Base-by-base conservation (phyloP, 331 rosid genomes). In the Malus hybrid region DNA sequence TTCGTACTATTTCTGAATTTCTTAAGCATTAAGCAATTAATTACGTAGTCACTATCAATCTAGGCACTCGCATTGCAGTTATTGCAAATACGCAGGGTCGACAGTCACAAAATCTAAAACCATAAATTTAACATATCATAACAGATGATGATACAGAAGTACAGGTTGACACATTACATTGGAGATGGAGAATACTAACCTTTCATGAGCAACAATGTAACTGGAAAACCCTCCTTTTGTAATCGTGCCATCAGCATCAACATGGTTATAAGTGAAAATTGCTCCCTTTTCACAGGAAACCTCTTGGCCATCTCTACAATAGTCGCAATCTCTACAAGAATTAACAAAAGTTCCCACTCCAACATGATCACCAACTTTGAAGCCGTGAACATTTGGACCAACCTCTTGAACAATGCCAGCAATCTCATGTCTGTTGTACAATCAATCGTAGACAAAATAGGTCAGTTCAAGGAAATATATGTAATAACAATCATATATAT, bases 181-280 rank as follows among this genome's bases (percentile, higher is more conserved):
- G 13, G 55, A 48, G 0, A 48, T 11, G 64, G 16, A 56, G 24
- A 20, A 60, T 8, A 75, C 75, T 80, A 75, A 78, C 97, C 96
- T 85, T 82, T 89, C 87, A 75, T 86, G 84, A 74, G 82, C 89
- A 60, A 89, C 88, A 52, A 87, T 87, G 76, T 48, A 76, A 76
- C 77, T 87, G 64, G 97, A 82, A 72, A 89, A 92, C 60, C 97
- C 96, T 75, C 97, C 97, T 68, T 87, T 82, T 10, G 96, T 92
- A 46, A 92, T 53, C 16, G 96, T 85, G 42, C 93, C 96, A 75
- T 92, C 92, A 29, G 7, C 22, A 81, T 92, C 96, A 79, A 82
- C 70, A 50, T 78, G 61, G 33, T 82, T 80, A 63, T 84, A 89
- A 61, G 97, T 92, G 8, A 0, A 7, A 29, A 90, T 84, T 1